phyloP scores from a whole-genome alignment of 495 filamentous ascomycete species.

The Gamarada debralockiae region DNA sequence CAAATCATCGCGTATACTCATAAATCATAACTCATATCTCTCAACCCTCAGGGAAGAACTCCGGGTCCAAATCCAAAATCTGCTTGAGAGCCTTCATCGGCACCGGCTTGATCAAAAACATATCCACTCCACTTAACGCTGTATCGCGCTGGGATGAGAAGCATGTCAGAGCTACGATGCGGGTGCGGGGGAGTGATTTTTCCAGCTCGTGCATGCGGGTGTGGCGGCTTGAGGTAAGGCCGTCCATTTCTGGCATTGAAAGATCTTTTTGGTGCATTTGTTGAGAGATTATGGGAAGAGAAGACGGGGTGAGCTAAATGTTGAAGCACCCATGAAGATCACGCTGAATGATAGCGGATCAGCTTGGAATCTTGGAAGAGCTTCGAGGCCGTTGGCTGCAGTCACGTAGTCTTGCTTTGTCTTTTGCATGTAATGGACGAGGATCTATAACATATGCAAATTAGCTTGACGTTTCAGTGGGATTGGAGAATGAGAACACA shows the following conservation, averaged over 20 bases:
- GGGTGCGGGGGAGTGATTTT: slow-evolving; percentile 29
- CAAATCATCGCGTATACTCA: neutral
- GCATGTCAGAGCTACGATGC: slow-evolving; percentile 66
- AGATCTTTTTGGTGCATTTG: slow-evolving; percentile 39
- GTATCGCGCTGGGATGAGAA: slow-evolving; percentile 60
- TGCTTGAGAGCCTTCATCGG: slow-evolving; percentile 25
- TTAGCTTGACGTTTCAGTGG: neutral
- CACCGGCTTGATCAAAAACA: slow-evolving; percentile 68
- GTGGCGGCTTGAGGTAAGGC: slow-evolving; percentile 48
- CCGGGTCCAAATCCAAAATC: slow-evolving; percentile 14
- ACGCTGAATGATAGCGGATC: slow-evolving; percentile 33
- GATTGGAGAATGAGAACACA: neutral
- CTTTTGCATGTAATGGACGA: slow-evolving; percentile 10
- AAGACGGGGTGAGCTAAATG: neutral
- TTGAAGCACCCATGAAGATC: slow-evolving; percentile 50
- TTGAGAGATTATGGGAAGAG: neutral
- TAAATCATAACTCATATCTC: neutral
- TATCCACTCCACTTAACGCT: slow-evolving; percentile 55
- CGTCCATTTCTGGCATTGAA: slow-evolving; percentile 63
- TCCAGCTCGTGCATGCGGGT: slow-evolving; percentile 46
- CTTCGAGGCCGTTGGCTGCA: slow-evolving; percentile 39
- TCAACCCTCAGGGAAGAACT: neutral
- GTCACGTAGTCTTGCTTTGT: slow-evolving; percentile 30
- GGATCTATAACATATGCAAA: slow-evolving; percentile 1
- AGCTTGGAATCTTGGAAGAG: slow-evolving; percentile 26